phyloP scores from a whole-genome alignment of 305 asterid species.

The Fraxinus ornus region DNA sequence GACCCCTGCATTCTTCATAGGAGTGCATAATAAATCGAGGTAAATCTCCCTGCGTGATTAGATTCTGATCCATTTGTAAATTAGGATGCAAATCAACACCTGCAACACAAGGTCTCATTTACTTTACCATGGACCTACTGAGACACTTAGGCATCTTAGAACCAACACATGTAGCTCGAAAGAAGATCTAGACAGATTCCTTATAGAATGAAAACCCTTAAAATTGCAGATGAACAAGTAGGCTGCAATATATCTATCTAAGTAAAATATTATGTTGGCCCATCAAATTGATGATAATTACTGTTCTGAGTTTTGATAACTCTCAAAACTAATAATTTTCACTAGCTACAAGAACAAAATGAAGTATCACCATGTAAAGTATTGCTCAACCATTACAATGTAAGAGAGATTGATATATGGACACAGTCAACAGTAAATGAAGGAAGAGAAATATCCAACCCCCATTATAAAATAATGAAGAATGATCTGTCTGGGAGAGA shows the following conservation, averaged over 20 bases:
- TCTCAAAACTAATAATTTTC: not conserved
- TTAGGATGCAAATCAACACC: conserved; percentile 88
- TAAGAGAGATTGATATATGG: not conserved
- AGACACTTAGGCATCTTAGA: conserved; percentile 22
- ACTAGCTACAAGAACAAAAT: conserved; percentile 15
- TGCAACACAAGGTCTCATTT: conserved; percentile 33
- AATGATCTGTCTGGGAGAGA: conserved; percentile 79
- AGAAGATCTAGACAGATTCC: conserved; percentile 1
- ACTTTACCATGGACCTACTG: conserved; percentile 17
- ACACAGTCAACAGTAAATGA: conserved; percentile 5
- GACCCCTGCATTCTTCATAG: conserved; percentile 93
- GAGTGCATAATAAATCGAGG: conserved; percentile 92
- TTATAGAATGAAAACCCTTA: not conserved
- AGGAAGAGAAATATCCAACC: conserved; percentile 45
- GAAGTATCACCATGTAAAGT: conserved; percentile 7
- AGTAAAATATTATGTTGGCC: not conserved
- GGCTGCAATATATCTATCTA: not conserved
- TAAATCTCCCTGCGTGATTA: conserved; percentile 66
- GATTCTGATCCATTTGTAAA: conserved; percentile 49
- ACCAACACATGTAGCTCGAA: conserved; percentile 12
- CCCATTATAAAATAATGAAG: conserved; percentile 61
- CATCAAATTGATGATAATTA: not conserved
- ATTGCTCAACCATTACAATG: conserved; percentile 3
- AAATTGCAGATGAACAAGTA: not conserved
- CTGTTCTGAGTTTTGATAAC: not conserved